Evolutionary conservation across 2,329 filamentous ascomycete genomes (phyloP), one percentile per base, ranked within the genome.

Genomic region (Penicillium frequentans): DNA sequence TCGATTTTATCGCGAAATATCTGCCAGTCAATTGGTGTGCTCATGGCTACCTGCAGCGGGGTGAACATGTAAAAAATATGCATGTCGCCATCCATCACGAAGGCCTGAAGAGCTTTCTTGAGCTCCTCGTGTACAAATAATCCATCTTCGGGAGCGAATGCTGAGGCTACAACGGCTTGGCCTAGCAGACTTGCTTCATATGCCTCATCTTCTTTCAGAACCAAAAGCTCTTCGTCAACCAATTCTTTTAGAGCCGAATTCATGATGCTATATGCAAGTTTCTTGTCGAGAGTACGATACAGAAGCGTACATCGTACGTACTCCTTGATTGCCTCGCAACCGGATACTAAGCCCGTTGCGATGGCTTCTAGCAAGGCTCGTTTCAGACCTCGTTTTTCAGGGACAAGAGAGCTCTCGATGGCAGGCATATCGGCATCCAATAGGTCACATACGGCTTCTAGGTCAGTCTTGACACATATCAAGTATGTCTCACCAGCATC

Each of bases 51-150:
- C 57, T 90, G 86, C 2, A 92, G 82, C 0, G 90, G 90, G 0
- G 90, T 91, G 61, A 92, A 91, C 37, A 85, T 86, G 69, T 92
- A 93, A 47, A 91, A 81, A 13, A 90, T 82, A 66, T 92, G 90
- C 86, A 93, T 87, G 60, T 93, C 90, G 4, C 88, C 87, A 67
- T 92, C 89, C 84, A 93, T 87, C 13, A 91, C 90, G 66, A 93
- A 92, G 1, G 87, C 87, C 58, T 83, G 79, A 3, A 92, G 78
- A 0, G 89, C 87, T 62, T 82, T 82, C 56, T 81, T 81, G 48
- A 92, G 78, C 70, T 93, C 90, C 46, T 84, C 79, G 64, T 91
- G 79, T 19, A 92, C 81, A 64, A 91, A 92, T 1, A 90, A 73
- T 0, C 90, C 90, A 64, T 92, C 89, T 57, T 90, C 87, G 0